Base-by-base conservation (phyloP, 192 early-diverging fungal species). In the Pilobolus umbonatus region DNA sequence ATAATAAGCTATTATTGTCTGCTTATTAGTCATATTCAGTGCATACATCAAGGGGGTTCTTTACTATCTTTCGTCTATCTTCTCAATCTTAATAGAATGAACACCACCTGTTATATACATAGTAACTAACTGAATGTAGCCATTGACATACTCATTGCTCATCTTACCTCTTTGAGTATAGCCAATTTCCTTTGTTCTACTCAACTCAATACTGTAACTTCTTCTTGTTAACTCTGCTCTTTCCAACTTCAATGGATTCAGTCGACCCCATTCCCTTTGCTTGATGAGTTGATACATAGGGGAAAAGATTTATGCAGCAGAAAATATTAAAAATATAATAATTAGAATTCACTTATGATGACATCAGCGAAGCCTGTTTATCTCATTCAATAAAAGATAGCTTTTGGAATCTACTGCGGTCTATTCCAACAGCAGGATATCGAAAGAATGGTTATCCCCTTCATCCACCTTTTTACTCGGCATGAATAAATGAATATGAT, bases 41-140 rank as follows among this genome's bases (percentile, higher is more conserved):
- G 12, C 7, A 22, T n/a, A 11, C 19, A 58, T 3, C 14, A 4
- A 57, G n/a, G 24, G 30, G 31, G 28, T 10, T 25, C 15, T 22
- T 29, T 79, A 84, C 82, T 82, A 85, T 62, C 76, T 55, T 21
- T 65, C 55, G 36, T 85, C 83, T 12, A 78, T 62, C 35, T 62
- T 63, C 26, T 85, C 83, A 5, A 78, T 74, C 6, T 78, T 72
- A n/a, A 85, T 59, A 7, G 69, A 57, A 38, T 76, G 76, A 25
- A 85, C 65, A 9, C 67, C 71, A 11, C 68, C 74, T 69, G 47
- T 24, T 30, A 45, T n/a, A 32, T 8, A 21, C 5, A 15, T 7
- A 5, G 21, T 4, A 46, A 1, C 44, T 14, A 17, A 35, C 28
- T 29, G 50, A 10, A 19, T 17, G 28, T 28, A 40, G 31, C 17